Conservation (phyloP, 1,284 basidiomycete species). For the Puccinia coronata region DNA sequence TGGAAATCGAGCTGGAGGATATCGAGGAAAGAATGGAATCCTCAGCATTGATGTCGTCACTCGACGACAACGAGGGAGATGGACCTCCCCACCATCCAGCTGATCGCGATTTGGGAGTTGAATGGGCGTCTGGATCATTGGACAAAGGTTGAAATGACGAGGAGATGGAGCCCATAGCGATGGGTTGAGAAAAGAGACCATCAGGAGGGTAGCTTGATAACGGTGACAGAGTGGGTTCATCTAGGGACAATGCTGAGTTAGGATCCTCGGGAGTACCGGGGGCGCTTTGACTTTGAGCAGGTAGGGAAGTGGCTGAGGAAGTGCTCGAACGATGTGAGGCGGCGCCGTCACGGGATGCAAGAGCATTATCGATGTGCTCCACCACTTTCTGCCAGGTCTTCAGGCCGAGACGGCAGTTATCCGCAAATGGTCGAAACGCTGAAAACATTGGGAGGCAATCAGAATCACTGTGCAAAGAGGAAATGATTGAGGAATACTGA, state of each 20-base stretch:
- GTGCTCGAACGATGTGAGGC: neutral
- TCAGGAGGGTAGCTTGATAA: neutral
- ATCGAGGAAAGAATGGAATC: conserved; percentile 18
- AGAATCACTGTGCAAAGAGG: neutral
- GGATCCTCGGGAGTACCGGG: neutral
- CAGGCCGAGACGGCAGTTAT: conserved; percentile 32
- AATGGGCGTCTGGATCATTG: neutral
- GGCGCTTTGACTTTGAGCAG: neutral
- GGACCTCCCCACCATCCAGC: conserved; percentile 15
- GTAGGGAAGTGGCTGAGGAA: neutral
- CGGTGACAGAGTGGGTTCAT: neutral
- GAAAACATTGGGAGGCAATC: neutral
- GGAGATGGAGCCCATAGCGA: neutral
- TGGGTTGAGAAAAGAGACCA: neutral
- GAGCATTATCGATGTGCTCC: conserved; percentile 16
- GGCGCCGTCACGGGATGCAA: too few species aligned
- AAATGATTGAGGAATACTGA: neutral
- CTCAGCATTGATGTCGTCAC: neutral
- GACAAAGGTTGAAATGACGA: neutral
- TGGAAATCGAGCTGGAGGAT: conserved; percentile 10
- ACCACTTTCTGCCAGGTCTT: conserved; percentile 46
- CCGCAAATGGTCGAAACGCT: conserved; percentile 43
- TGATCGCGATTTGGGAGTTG: conserved; percentile 19
- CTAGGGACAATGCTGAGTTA: neutral
- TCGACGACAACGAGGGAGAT: conserved; percentile 6